Evolutionary conservation across 1,139 yeast species (phyloP).

Genomic region (Suhomyces maxii): DNA sequence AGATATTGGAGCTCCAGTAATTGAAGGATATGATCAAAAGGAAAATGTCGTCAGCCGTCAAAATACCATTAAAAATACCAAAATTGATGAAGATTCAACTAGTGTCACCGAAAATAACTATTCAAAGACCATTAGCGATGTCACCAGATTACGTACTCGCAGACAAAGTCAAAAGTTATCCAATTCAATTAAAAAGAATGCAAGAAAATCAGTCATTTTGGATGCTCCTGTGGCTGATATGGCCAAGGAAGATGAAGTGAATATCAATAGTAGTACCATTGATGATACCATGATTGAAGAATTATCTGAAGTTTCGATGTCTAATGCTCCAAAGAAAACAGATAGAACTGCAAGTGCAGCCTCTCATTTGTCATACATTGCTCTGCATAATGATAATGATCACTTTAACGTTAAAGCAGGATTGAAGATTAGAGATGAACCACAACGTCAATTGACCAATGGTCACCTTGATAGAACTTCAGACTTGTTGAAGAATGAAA

Average conservation of each 20-base stretch:
- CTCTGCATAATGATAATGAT: constrained; percentile 31
- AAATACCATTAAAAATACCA: not conserved
- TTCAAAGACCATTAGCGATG: constrained; percentile 72
- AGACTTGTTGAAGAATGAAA: constrained; percentile 73
- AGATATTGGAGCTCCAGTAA: constrained; percentile 15
- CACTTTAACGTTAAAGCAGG: constrained; percentile 38
- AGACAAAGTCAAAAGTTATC: constrained; percentile 68
- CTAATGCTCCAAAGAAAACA: not conserved
- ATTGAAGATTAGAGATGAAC: constrained; percentile 48
- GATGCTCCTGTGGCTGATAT: constrained; percentile 62
- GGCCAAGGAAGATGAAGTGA: constrained; percentile 21
- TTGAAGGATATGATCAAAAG: constrained; percentile 1
- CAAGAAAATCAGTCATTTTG: constrained; percentile 44
- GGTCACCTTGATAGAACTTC: constrained; percentile 55
- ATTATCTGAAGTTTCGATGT: constrained; percentile 10
- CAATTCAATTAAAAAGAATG: constrained; percentile 52
- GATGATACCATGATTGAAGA: constrained; percentile 18
- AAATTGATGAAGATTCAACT: constrained; percentile 19
- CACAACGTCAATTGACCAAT: constrained; percentile 32
- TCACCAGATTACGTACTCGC: constrained; percentile 72
- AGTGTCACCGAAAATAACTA: constrained; percentile 44
- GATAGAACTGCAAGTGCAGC: constrained; percentile 21
- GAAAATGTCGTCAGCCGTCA: constrained; percentile 8
- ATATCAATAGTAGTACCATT: constrained; percentile 15
- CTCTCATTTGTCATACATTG: constrained; percentile 21